Evolutionary conservation across 1,139 yeast species (phyloP).

Genomic region (Nakaseomyces sp.): DNA sequence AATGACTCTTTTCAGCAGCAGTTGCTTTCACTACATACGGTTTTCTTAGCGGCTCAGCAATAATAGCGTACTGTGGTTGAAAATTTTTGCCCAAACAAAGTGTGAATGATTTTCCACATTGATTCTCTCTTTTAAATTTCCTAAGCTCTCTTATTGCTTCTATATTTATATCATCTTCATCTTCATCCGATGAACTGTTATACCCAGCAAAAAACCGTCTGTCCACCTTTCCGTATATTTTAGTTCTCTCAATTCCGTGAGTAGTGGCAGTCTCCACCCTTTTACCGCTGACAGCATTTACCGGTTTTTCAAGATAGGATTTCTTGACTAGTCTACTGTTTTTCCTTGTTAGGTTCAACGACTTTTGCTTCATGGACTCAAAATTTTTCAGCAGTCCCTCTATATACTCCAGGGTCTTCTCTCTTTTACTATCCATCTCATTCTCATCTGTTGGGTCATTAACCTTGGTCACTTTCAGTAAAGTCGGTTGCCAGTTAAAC

Average conservation of each 20-base stretch:
- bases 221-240: constrained; percentile 15
- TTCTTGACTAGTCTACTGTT: constrained; percentile 5
- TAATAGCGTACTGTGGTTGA: constrained; percentile 19
- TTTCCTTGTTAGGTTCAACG: constrained; percentile 14
- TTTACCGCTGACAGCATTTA: constrained; percentile 12
- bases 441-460: constrained; percentile 38
- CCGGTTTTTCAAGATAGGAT: constrained; percentile 8
- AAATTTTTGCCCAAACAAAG: constrained; percentile 13
- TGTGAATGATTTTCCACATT: constrained; percentile 22
- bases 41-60: constrained; percentile 26
- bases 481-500: constrained; percentile 46
- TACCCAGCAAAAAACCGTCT: constrained; percentile 19
- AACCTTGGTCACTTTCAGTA: constrained; percentile 48
- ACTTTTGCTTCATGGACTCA: constrained; percentile 35
- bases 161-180: constrained; percentile 19
- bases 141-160: constrained; percentile 17
- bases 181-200: constrained; percentile 29
- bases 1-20: constrained; percentile 16
- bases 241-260: constrained; percentile 8
- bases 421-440: constrained; percentile 45
- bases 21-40: constrained; percentile 24
- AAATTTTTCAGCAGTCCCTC: constrained; percentile 40
- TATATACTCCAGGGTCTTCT: constrained; percentile 46
- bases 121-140: constrained; percentile 12
- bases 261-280: constrained; percentile 5